Conservation (phyloP, 768 basidiomycete species). For the Pleurotus platypus region DNA sequence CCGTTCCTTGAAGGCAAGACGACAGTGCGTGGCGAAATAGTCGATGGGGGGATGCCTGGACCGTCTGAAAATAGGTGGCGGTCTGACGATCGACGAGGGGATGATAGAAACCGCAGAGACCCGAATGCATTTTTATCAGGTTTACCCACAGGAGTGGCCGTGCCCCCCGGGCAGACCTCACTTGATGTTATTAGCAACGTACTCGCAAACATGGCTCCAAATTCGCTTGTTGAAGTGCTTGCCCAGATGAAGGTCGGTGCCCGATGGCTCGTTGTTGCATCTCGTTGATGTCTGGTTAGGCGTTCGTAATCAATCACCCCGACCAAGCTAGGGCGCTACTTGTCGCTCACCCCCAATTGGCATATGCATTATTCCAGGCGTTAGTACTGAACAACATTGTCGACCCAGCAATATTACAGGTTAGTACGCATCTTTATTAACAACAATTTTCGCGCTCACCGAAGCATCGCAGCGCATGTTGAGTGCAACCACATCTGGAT, state of each 20-base stretch:
- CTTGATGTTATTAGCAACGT: slow-evolving; percentile 85
- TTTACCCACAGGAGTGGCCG: slow-evolving; percentile 73
- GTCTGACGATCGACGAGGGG: slow-evolving; percentile 29
- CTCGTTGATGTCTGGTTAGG: slow-evolving; percentile 41
- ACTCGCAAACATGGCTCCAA: slow-evolving; percentile 78
- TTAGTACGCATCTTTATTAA: not conserved
- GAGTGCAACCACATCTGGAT: slow-evolving; percentile 29
- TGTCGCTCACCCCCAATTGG: slow-evolving; percentile 83
- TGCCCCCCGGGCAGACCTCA: slow-evolving; percentile 66
- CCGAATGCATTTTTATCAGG: slow-evolving; percentile 54
- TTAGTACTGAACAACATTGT: slow-evolving; percentile 92
- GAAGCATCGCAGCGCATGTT: slow-evolving; percentile 39
- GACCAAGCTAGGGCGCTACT: slow-evolving; percentile 84
- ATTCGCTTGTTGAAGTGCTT: slow-evolving; percentile 87
- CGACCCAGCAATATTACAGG: slow-evolving; percentile 76
- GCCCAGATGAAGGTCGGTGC: slow-evolving; percentile 93
- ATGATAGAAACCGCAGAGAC: slow-evolving; percentile 23
- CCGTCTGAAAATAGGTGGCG: slow-evolving; percentile 49
- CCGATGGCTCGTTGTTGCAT: slow-evolving; percentile 14
- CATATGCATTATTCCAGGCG: slow-evolving; percentile 95
- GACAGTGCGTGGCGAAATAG: slow-evolving; percentile 76
- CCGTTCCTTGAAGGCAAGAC: slow-evolving; percentile 91
- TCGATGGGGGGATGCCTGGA: slow-evolving; percentile 65
- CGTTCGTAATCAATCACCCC: slow-evolving; percentile 87
- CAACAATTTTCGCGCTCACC: not conserved